phyloP scores from a whole-genome alignment of 768 basidiomycete species.

The Amanita inopinata region DNA sequence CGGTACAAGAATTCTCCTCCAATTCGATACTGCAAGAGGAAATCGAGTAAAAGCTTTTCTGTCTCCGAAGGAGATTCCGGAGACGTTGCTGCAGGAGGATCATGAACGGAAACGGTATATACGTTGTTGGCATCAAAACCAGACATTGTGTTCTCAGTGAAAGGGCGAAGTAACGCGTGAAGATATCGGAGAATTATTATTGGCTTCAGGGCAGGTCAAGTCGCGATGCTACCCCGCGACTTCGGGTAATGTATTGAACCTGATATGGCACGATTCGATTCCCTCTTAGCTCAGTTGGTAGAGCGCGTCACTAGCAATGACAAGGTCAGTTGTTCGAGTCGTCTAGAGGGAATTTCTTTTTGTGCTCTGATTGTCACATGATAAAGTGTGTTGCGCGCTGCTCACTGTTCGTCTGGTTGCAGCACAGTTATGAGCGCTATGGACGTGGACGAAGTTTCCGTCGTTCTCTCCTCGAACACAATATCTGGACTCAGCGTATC shows the following conservation, averaged over 20 bases:
- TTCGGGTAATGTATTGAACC: too few relatives aligned
- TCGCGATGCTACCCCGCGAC: too few relatives aligned
- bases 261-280: too few relatives aligned
- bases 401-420: slow-evolving; percentile 1
- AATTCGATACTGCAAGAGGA: slow-evolving; percentile 80
- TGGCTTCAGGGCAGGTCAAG: slow-evolving; percentile 24
- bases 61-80: slow-evolving; percentile 74
- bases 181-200: slow-evolving; percentile 15
- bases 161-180: slow-evolving; percentile 9
- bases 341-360: slow-evolving; percentile 25
- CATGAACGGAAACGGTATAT: slow-evolving; percentile 74
- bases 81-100: slow-evolving; percentile 40
- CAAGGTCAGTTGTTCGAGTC: slow-evolving; percentile 61
- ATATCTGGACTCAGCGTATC: slow-evolving; percentile 68
- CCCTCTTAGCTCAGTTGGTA: slow-evolving; percentile 29
- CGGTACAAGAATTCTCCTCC: slow-evolving; percentile 90
- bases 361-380: background rate
- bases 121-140: slow-evolving; percentile 80
- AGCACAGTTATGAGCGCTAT: slow-evolving; percentile 52
- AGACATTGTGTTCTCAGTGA: slow-evolving; percentile 45
- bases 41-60: slow-evolving; percentile 74
- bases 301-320: slow-evolving; percentile 67
- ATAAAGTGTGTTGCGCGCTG: background rate
- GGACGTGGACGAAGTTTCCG: slow-evolving; percentile 72
- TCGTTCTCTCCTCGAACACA: slow-evolving; percentile 62